Evolutionary conservation across 495 filamentous ascomycete species (phyloP).

Genomic region (Penicillium roqueforti): DNA sequence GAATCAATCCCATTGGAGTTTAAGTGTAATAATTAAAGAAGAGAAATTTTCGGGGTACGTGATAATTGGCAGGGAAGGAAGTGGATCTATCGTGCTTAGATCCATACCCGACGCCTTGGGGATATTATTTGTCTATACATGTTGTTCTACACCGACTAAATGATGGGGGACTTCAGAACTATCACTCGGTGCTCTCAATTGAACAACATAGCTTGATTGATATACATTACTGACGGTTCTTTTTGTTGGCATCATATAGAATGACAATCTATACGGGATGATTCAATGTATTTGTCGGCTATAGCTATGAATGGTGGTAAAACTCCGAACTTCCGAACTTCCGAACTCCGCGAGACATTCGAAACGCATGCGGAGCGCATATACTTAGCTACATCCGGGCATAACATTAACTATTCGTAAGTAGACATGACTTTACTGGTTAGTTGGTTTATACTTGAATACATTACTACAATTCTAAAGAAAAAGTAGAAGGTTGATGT

Average conservation of each 20-base stretch:
- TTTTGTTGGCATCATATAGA: not conserved
- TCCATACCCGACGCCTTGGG: not conserved
- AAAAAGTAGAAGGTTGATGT: too few relatives aligned
- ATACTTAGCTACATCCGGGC: not conserved
- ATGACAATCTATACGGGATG: not conserved
- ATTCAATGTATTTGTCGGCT: not conserved
- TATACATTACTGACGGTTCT: not conserved
- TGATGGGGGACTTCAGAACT: not conserved
- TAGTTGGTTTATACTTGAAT: not conserved
- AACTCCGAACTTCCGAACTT: not conserved
- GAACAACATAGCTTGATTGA: not conserved
- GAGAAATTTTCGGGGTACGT: not conserved
- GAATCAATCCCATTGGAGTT: constrained; percentile 19
- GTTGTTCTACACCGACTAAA: not conserved
- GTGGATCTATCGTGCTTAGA: constrained; percentile 3
- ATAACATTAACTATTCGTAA: not conserved
- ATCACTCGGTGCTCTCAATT: not conserved
- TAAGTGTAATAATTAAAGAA: not conserved
- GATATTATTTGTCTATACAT: not conserved
- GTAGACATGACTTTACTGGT: not conserved
- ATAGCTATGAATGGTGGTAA: not conserved
- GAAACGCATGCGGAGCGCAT: not conserved
- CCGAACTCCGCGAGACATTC: not conserved
- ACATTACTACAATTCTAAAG: not conserved
- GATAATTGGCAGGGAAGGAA: not conserved